A percentile compares a stretch with the other conserved stretches of the same genome.
phyloP scores from a whole-genome alignment of 2,329 filamentous ascomycete species.

The Penicillium sp. region DNA sequence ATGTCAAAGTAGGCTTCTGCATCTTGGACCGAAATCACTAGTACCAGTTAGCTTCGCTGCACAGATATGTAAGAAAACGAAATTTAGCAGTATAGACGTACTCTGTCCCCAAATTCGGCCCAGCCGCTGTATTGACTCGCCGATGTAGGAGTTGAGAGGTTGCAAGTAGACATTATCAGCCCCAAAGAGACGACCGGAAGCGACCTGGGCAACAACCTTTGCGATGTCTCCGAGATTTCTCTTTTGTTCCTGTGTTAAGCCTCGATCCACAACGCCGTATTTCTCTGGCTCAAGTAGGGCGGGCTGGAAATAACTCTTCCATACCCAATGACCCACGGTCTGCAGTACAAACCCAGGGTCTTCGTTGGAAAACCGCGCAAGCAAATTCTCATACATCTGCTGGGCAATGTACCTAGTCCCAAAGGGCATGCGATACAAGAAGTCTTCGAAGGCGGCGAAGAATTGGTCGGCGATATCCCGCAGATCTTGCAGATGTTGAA shows the following conservation, averaged over 20 bases:
- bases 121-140: slow-evolving; percentile 74
- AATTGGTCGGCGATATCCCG: slow-evolving; percentile 92
- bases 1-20: slow-evolving; percentile 93
- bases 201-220: slow-evolving; percentile 85
- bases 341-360: slow-evolving; percentile 72
- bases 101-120: slow-evolving; percentile 64
- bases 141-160: slow-evolving; percentile 85
- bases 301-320: slow-evolving; percentile 88
- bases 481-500: slow-evolving; percentile 87
- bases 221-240: slow-evolving; percentile 84
- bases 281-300: slow-evolving; percentile 85
- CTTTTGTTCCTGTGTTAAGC: slow-evolving; percentile 84
- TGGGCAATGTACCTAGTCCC: slow-evolving; percentile 82
- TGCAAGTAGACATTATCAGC: slow-evolving; percentile 94
- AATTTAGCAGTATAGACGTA: slow-evolving; percentile 34
- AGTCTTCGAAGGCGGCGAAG: slow-evolving; percentile 72
- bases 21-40: slow-evolving; percentile 74
- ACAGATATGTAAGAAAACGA: too few relatives aligned
- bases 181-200: slow-evolving; percentile 81
- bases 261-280: slow-evolving; percentile 84
- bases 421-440: slow-evolving; percentile 83
- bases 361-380: slow-evolving; percentile 72
- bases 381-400: slow-evolving; percentile 75
- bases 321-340: slow-evolving; percentile 83
- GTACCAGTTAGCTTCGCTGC: slow-evolving; percentile 29